Evolutionary conservation across 768 basidiomycete genomes (phyloP).

Genomic region (Suillus hirtellus): DNA sequence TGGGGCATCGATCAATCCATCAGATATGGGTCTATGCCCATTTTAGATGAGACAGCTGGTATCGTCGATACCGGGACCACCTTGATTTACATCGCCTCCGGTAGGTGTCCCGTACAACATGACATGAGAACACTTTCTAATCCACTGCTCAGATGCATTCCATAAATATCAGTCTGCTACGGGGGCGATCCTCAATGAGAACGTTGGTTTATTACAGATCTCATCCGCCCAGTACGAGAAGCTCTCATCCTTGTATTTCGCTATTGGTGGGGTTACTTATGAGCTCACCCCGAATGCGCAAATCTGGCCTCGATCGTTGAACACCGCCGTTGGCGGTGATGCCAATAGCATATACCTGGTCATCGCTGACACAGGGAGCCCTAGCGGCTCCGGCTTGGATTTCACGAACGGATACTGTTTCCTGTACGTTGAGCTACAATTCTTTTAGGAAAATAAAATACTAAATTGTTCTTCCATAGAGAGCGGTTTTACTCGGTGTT

Average conservation of each 20-base stretch:
- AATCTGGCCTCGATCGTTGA: constrained; percentile 36
- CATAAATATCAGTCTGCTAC: constrained; percentile 23
- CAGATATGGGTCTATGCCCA: constrained; percentile 21
- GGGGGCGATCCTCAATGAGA: constrained; percentile 25
- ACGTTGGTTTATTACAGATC: constrained; percentile 31
- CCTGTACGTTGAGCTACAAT: constrained; percentile 40
- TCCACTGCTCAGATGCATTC: constrained; percentile 27
- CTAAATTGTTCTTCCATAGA: constrained; percentile 15
- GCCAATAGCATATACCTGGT: constrained; percentile 29
- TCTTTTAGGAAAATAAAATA: not conserved
- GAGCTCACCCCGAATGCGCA: constrained; percentile 29
- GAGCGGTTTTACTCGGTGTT: constrained; percentile 46
- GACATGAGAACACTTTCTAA: constrained; percentile 22
- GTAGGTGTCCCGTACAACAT: not conserved
- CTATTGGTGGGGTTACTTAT: constrained; percentile 23
- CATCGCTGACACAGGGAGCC: constrained; percentile 17
- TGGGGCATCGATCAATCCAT: constrained; percentile 38
- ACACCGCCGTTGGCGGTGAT: constrained; percentile 28
- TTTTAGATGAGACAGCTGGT: constrained; percentile 27
- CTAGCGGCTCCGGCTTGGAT: constrained; percentile 20
- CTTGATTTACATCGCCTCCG: constrained; percentile 20
- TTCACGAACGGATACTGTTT: constrained; percentile 24
- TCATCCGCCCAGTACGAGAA: constrained; percentile 24
- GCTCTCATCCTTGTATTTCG: constrained; percentile 28
- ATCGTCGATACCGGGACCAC: constrained; percentile 29